Evolutionary conservation across 331 rosid species (phyloP).

Genomic region (Stylosanthes scabra): DNA sequence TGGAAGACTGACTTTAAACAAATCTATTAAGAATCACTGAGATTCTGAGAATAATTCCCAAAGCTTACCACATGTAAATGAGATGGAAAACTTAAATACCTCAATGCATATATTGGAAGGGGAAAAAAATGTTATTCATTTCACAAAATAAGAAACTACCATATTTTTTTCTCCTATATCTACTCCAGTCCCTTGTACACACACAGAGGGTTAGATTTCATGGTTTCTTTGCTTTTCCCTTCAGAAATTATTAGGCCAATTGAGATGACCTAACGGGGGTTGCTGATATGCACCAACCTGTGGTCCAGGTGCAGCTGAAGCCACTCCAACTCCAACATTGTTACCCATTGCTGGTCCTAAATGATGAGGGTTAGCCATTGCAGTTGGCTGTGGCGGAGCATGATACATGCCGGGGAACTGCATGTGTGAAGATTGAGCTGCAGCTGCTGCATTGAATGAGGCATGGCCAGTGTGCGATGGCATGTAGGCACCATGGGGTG

Average conservation of each 20-base stretch:
- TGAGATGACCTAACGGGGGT: conserved; percentile 82
- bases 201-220: conserved; percentile 57
- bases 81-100: conserved; percentile 48
- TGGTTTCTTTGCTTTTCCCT: conserved; percentile 20
- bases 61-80: conserved; percentile 17
- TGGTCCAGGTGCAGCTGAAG: conserved; percentile 84
- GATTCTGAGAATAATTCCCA: conserved; percentile 29
- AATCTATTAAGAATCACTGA: conserved; percentile 20
- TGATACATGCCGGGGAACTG: conserved; percentile 95
- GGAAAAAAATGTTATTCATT: conserved; percentile 46
- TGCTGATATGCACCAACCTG: conserved; percentile 97
- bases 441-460: conserved; percentile 75
- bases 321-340: conserved; percentile 88
- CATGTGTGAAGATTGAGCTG: conserved; percentile 97
- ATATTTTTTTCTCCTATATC: conserved; percentile 62
- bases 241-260: conserved; percentile 94
- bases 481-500: conserved; percentile 89
- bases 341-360: conserved; percentile 85
- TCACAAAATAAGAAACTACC: conserved; percentile 54
- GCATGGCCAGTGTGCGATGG: conserved; percentile 84
- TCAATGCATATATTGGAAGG: conserved; percentile 59
- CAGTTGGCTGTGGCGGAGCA: conserved; percentile 75
- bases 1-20: neutral
- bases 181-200: conserved; percentile 62
- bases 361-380: conserved; percentile 81